Percentiles rank a stretch among this genome's conserved stretches.
These are phyloP conservation scores for Usnea hakonensis DNA, from an alignment of 495 filamentous ascomycete genomes.

Conservation along the genomic window DNA sequence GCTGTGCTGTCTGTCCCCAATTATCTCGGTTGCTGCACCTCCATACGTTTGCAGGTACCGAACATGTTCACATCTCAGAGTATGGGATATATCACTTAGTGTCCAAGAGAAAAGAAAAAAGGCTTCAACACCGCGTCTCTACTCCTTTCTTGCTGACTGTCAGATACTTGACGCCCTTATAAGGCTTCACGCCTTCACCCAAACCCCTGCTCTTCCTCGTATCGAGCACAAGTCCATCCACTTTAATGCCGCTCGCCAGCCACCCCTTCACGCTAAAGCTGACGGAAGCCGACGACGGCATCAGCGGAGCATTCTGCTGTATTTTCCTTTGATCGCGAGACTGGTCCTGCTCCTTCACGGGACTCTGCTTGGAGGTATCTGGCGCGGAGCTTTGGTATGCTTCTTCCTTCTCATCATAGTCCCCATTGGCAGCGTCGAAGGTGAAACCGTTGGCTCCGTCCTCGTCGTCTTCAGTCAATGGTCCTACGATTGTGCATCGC, in stretches of 20 bases:
- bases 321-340: conserved; percentile 45
- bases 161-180: conserved; percentile 97
- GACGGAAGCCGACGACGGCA: conserved; percentile 82
- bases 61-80: no score
- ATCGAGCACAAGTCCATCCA: conserved; percentile 82
- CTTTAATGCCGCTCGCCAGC: conserved; percentile 87
- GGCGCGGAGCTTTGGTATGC: conserved; percentile 19
- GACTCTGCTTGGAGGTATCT: conserved; percentile 15
- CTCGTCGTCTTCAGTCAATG: conserved; percentile 51
- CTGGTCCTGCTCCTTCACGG: conserved; percentile 23
- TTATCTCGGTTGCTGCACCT: no score
- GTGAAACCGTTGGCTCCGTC: conserved; percentile 40
- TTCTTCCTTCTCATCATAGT: conserved; percentile 43
- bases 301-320: conserved; percentile 70
- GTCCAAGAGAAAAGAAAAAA: background rate
- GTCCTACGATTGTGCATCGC: conserved; percentile 70
- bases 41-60: no score
- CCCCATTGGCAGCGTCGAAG: conserved; percentile 42
- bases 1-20: no score
- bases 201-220: conserved; percentile 77
- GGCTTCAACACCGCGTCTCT: conserved; percentile 58
- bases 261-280: conserved; percentile 91
- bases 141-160: conserved; percentile 81
- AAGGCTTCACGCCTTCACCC: conserved; percentile 83
- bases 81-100: no score